Conservation (phyloP, 31 red algal species). For the Bonnemaisonia californica region DNA sequence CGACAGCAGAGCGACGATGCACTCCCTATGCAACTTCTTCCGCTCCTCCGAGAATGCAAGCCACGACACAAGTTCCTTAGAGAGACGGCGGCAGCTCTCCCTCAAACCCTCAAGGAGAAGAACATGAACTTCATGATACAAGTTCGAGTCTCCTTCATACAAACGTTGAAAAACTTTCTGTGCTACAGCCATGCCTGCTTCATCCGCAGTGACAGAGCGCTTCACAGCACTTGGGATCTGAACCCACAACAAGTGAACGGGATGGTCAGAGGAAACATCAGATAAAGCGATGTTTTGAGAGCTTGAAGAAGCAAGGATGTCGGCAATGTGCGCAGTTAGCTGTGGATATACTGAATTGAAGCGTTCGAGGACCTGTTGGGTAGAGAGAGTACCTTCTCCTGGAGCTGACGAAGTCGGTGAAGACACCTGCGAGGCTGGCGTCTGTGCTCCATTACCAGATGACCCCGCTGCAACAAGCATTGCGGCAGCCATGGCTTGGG, state of each 20-base stretch:
- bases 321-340: slow-evolving; percentile 23
- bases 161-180: slow-evolving; percentile 80
- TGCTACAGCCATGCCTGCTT: slow-evolving; percentile 79
- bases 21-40: slow-evolving; percentile 72
- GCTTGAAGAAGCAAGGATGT: slow-evolving; percentile 2
- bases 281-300: slow-evolving; percentile 19
- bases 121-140: slow-evolving; percentile 85
- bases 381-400: slow-evolving; percentile 55
- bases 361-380: slow-evolving; percentile 67
- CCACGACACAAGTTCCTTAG: slow-evolving; percentile 86
- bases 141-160: slow-evolving; percentile 69
- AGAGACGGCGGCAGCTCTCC: slow-evolving; percentile 75
- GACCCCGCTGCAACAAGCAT: slow-evolving; percentile 13
- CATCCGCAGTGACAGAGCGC: slow-evolving; percentile 64
- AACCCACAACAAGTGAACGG: slow-evolving; percentile 48
- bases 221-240: slow-evolving; percentile 76
- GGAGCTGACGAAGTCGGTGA: slow-evolving; percentile 4
- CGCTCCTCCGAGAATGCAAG: slow-evolving; percentile 78
- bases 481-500: slow-evolving; percentile 18
- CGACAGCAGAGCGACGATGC: slow-evolving; percentile 65
- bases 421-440: slow-evolving; percentile 3
- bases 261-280: slow-evolving; percentile 59
- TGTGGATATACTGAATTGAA: slow-evolving; percentile 76
- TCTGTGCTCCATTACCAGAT: background rate
- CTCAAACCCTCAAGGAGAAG: slow-evolving; percentile 65